Evolutionary conservation across 805 yeast species (phyloP).

Genomic region (Yarrowia keelungensis): DNA sequence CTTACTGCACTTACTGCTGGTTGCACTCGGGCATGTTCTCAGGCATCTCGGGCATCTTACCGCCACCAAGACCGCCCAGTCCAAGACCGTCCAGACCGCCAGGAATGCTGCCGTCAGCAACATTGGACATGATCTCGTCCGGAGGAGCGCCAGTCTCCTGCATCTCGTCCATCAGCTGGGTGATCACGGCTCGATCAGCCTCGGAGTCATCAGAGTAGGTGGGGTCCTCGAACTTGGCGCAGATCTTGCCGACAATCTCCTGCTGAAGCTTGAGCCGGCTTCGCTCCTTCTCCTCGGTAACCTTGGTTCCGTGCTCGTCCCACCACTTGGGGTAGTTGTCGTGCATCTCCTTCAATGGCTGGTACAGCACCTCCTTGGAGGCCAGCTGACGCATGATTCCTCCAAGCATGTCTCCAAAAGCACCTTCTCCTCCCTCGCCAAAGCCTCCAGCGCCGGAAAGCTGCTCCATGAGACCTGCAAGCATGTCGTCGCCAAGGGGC

Average conservation of each 20-base stretch:
- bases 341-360: slow-evolving; percentile 83
- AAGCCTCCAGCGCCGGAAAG: slow-evolving; percentile 52
- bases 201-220: slow-evolving; percentile 61
- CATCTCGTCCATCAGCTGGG: slow-evolving; percentile 63
- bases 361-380: slow-evolving; percentile 83
- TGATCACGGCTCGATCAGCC: slow-evolving; percentile 59
- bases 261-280: slow-evolving; percentile 67
- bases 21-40: slow-evolving; percentile 39
- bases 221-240: slow-evolving; percentile 69
- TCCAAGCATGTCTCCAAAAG: slow-evolving; percentile 65
- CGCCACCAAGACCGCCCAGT: slow-evolving; percentile 44
- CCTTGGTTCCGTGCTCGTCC: slow-evolving; percentile 56
- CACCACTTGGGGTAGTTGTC: slow-evolving; percentile 77
- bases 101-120: slow-evolving; percentile 54
- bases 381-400: slow-evolving; percentile 84
- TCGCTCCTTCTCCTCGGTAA: slow-evolving; percentile 55
- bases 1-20: slow-evolving; percentile 24
- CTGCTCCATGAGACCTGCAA: slow-evolving; percentile 71
- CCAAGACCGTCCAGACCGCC: slow-evolving; percentile 45
- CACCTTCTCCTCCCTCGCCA: slow-evolving; percentile 50
- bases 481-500: slow-evolving; percentile 57
- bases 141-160: slow-evolving; percentile 84
- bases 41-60: slow-evolving; percentile 39
- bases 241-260: slow-evolving; percentile 64
- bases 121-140: slow-evolving; percentile 69